phyloP scores from a whole-genome alignment of 192 early-diverging fungal species.

The Mortierella antarctica region DNA sequence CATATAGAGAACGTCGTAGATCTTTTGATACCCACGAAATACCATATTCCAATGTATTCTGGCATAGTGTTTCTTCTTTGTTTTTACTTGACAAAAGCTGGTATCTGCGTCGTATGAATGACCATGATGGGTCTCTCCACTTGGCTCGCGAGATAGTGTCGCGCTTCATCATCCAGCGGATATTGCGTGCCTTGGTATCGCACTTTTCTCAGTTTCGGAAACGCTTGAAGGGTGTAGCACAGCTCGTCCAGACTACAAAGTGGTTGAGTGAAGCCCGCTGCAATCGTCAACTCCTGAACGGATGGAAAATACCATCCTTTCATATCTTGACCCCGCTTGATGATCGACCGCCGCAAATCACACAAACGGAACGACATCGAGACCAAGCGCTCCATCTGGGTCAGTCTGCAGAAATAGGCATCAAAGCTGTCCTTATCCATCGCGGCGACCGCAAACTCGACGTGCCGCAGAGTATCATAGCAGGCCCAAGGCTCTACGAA shows the following conservation, averaged over 20 bases:
- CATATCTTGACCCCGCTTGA: background rate
- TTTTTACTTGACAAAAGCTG: background rate
- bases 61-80: background rate
- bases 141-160: background rate
- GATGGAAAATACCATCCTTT: background rate
- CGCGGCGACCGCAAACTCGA: slow-evolving; percentile 10
- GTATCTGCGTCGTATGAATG: slow-evolving; percentile 15
- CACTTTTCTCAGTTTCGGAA: slow-evolving; percentile 28
- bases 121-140: background rate
- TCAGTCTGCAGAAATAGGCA: slow-evolving; percentile 6
- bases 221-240: background rate
- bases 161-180: slow-evolving; percentile 8
- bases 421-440: background rate
- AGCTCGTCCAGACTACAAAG: background rate
- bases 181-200: slow-evolving; percentile 9
- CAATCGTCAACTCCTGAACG: slow-evolving; percentile 1
- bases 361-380: slow-evolving; percentile 1
- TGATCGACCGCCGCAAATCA: background rate
- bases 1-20: background rate
- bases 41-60: background rate
- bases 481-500: slow-evolving; percentile 34
- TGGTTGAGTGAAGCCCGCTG: background rate
- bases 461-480: slow-evolving; percentile 14
- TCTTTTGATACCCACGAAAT: background rate
- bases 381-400: slow-evolving; percentile 16